Base-by-base conservation (phyloP, 768 basidiomycete genomes). In the Pisolithus microcarpus region DNA sequence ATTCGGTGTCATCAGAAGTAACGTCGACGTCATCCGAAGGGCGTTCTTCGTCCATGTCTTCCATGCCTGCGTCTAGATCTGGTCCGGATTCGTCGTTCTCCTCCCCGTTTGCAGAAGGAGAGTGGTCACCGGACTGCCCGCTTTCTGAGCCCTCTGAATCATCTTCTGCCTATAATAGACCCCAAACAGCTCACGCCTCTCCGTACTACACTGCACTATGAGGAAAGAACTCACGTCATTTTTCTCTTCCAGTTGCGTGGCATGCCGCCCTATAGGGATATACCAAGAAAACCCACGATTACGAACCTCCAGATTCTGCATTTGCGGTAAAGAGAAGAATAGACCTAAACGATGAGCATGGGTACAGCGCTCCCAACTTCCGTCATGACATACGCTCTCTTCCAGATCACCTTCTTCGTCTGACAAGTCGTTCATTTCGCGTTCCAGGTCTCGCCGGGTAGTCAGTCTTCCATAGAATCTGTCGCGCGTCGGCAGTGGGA, bases 331-430 rank as follows among this genome's bases (percentile, higher is more conserved):
- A 49, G n/a, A n/a, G n/a, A 16, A 31, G 36, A 15, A 38, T 21
- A 10, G 36, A 36, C 19, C 56, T 36, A 58, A 26, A 31, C 7
- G 1, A 45, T 31, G n/a, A 15, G 43, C 5, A 11, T 46, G 28
- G n/a, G 16, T 28, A 38, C 23, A 30, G 34, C 13, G 13, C 3
- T 13, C 34, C 13, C 34, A 34, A 11, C 34, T 34, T 34, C 34
- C 13, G 13, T 7, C 13, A 13, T 31, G 31, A 70, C 79, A 56
- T 60, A 85, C 88, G 56, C 80, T 72, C 40, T 85, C 85, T 52
- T 91, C 88, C n/a, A 91, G 62, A 58, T 90, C 86, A 47, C 74
- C 78, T 67, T 91, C 89, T 63, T 91, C 89, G 51, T 91, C 89
- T 52, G 86, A 89, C 53, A 91, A 67, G 59, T 91, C 87, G 44